phyloP scores from a whole-genome alignment of 352 stramenopile species.

The Halophytophthora batemanensis region DNA sequence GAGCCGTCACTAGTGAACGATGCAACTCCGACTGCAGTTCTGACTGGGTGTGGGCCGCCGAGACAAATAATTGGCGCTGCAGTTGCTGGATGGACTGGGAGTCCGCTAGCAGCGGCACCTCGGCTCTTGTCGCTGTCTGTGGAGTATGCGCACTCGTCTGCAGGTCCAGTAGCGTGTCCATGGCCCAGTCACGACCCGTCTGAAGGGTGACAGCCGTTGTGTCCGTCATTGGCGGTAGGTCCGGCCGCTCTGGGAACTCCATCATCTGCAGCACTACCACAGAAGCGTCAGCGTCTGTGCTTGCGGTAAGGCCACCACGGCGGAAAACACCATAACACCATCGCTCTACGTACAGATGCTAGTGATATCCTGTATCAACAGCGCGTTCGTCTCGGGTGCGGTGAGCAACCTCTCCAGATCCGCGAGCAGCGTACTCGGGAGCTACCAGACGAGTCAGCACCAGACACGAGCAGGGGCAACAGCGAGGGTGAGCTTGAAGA shows the following conservation, averaged over 20 bases:
- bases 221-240: conserved; percentile 1
- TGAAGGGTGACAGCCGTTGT: conserved; percentile 23
- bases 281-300: conserved; percentile 1
- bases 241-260: conserved; percentile 22
- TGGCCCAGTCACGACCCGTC: conserved; percentile 28
- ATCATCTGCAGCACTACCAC: conserved; percentile 46
- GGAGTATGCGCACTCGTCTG: background rate
- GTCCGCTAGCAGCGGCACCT: conserved; percentile 1
- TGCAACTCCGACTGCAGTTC: conserved; percentile 28
- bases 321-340: background rate
- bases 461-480: background rate
- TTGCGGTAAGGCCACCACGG: background rate
- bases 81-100: conserved; percentile 31
- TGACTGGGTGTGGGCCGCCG: conserved; percentile 16
- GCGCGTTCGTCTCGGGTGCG: conserved; percentile 10
- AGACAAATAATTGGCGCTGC: conserved; percentile 32
- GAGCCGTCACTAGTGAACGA: conserved; percentile 23
- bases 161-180: conserved; percentile 35
- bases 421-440: conserved; percentile 20
- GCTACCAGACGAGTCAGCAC: conserved; percentile 1
- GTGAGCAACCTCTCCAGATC: conserved; percentile 22
- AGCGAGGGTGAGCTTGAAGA: background rate
- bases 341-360: conserved; percentile 25
- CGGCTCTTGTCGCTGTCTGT: background rate
- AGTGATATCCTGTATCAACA: conserved; percentile 26